Percentiles rank a stretch among this genome's conserved stretches.
phyloP scores from a whole-genome alignment of 1,284 basidiomycete genomes.

The Heliocybe sulcata region DNA sequence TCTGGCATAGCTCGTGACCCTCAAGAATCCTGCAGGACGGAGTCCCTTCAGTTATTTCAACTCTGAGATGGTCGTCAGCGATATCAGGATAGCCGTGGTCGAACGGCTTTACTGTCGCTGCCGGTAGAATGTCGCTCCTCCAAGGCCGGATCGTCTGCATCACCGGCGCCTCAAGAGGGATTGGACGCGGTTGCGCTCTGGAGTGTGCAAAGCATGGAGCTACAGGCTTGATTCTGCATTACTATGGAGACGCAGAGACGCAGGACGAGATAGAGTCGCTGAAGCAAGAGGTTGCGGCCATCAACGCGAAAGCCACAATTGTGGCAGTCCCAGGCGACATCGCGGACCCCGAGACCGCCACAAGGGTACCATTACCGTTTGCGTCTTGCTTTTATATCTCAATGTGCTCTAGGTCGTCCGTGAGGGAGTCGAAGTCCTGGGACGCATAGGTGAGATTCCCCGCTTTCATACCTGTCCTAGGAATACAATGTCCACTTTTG shows the following conservation, averaged over 20 bases:
- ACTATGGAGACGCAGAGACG: slow-evolving; percentile 57
- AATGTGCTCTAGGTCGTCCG: slow-evolving; percentile 44
- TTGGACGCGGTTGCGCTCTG: slow-evolving; percentile 69
- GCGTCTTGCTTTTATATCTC: neutral
- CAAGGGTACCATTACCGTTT: slow-evolving; percentile 31
- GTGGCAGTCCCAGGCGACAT: slow-evolving; percentile 63
- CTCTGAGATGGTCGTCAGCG: neutral
- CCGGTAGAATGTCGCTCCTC: slow-evolving; percentile 39
- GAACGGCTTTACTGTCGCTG: slow-evolving; percentile 7
- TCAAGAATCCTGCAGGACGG: neutral
- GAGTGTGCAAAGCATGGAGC: slow-evolving; percentile 62
- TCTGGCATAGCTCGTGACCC: neutral
- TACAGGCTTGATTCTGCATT: slow-evolving; percentile 62
- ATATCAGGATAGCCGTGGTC: neutral
- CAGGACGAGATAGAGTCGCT: slow-evolving; percentile 40
- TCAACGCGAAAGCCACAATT: slow-evolving; percentile 24
- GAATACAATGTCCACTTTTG: neutral
- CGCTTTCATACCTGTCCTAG: neutral
- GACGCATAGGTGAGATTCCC: slow-evolving; percentile 50
- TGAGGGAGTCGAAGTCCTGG: slow-evolving; percentile 48
- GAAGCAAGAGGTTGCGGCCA: slow-evolving; percentile 34
- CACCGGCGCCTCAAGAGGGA: slow-evolving; percentile 76
- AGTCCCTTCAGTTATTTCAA: neutral
- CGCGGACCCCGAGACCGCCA: slow-evolving; percentile 50
- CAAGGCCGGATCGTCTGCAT: slow-evolving; percentile 62